phyloP scores from a whole-genome alignment of 1,284 basidiomycete species.

The Kwoniella shivajii region DNA sequence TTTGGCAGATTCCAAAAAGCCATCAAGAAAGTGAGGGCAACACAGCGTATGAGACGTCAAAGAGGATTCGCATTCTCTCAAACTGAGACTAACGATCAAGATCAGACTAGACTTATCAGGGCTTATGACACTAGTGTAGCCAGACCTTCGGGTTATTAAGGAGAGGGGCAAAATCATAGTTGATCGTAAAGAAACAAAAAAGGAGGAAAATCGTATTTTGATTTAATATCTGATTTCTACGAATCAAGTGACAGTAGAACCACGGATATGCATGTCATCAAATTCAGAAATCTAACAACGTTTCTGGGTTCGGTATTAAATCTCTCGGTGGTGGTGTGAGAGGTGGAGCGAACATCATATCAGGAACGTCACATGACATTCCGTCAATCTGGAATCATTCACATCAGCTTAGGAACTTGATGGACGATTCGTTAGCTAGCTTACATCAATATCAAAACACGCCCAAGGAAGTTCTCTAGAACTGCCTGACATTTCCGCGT shows the following conservation, averaged over 20 bases:
- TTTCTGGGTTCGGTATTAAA: not conserved
- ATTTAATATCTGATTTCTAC: not conserved
- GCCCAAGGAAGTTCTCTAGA: slow-evolving; percentile 37
- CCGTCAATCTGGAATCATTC: slow-evolving; percentile 29
- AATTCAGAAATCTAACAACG: not conserved
- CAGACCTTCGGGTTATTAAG: slow-evolving; percentile 50
- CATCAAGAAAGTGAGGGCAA: slow-evolving; percentile 95
- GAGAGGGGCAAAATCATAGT: not conserved
- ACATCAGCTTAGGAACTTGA: slow-evolving; percentile 6
- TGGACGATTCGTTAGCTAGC: slow-evolving; percentile 8
- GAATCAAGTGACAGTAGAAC: not conserved
- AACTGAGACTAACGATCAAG: slow-evolving; percentile 80
- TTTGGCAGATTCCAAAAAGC: slow-evolving; percentile 84
- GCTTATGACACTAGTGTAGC: slow-evolving; percentile 78
- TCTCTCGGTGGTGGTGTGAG: slow-evolving; percentile 4
- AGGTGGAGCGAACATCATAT: not conserved
- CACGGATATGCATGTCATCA: too few species aligned
- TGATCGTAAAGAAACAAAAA: too few species aligned
- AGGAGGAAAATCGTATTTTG: not conserved
- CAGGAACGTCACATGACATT: slow-evolving; percentile 39
- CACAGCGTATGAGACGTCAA: slow-evolving; percentile 90
- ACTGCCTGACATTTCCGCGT: slow-evolving; percentile 32
- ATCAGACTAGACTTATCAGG: slow-evolving; percentile 81
- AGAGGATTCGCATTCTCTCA: slow-evolving; percentile 96
- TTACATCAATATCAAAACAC: slow-evolving; percentile 46